Conservation (phyloP, 441 rosid genomes). For the Gossypium aridum region DNA sequence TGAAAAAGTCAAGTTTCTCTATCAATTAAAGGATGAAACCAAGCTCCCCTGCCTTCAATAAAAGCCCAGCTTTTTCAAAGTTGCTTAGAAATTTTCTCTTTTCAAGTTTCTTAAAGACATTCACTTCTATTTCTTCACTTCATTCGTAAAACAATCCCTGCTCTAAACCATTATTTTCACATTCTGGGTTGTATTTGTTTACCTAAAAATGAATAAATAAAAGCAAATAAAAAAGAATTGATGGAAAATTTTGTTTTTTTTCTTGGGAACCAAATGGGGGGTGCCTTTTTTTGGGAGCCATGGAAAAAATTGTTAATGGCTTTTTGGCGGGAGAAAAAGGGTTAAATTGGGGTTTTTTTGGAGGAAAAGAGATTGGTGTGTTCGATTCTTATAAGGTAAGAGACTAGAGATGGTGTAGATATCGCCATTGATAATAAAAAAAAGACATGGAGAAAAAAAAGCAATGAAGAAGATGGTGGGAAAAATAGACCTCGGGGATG, state of each 20-base stretch:
- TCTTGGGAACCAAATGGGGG: neutral
- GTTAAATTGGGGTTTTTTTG: conserved; percentile 15
- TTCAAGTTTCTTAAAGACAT: conserved; percentile 88
- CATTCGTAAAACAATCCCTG: conserved; percentile 79
- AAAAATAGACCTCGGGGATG: too few relatives aligned
- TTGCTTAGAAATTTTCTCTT: conserved; percentile 75
- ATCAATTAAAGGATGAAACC: conserved; percentile 26
- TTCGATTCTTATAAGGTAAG: conserved; percentile 25
- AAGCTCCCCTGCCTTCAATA: conserved; percentile 68
- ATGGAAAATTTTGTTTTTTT: neutral
- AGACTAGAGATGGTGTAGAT: conserved; percentile 35
- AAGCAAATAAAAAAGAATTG: neutral
- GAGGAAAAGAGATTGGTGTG: conserved; percentile 22
- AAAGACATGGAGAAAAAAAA: too few relatives aligned
- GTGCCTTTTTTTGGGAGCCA: conserved; percentile 72
- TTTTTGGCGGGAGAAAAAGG: conserved; percentile 24
- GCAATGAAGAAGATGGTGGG: too few relatives aligned
- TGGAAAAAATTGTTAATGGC: conserved; percentile 47
- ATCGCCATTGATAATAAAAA: conserved; percentile 38
- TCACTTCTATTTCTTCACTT: conserved; percentile 71
- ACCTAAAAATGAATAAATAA: conserved; percentile 31
- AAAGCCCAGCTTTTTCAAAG: conserved; percentile 73
- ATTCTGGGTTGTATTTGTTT: conserved; percentile 51
- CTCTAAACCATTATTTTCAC: conserved; percentile 89
- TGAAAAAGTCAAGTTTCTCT: conserved; percentile 9